Conservation (phyloP, 2,329 filamentous ascomycete genomes). For the Chalaropsis thielavioides region DNA sequence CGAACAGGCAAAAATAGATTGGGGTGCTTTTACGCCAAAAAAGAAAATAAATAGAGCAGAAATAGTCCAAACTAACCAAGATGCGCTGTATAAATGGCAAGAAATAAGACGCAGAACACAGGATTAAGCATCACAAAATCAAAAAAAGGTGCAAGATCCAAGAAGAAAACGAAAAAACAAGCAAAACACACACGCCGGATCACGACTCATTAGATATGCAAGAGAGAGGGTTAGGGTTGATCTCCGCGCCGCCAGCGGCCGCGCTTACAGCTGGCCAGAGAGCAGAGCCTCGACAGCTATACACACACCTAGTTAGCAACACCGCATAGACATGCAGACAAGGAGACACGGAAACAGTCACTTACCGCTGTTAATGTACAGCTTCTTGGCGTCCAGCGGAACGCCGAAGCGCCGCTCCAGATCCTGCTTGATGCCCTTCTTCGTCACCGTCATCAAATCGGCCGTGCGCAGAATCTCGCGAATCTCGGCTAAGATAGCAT, state of each 20-base stretch:
- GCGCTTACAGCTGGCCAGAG: conserved; percentile 53
- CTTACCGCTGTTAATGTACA: conserved; percentile 88
- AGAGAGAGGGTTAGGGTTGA: neutral
- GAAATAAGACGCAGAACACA: conserved; percentile 2
- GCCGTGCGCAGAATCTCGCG: conserved; percentile 81
- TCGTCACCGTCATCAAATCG: conserved; percentile 94
- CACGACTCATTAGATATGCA: conserved; percentile 12
- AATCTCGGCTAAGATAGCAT: conserved; percentile 83
- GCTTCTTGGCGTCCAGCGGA: conserved; percentile 69
- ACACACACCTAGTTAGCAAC: neutral
- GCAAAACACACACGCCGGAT: neutral
- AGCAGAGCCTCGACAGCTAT: conserved; percentile 62
- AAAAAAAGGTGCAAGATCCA: neutral
- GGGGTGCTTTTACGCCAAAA: conserved; percentile 9
- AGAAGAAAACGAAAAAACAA: neutral
- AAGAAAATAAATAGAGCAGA: conserved; percentile 6
- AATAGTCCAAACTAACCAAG: conserved; percentile 8
- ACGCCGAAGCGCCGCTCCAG: conserved; percentile 82
- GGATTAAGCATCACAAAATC: neutral
- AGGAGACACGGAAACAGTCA: conserved; percentile 20
- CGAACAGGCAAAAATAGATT: neutral
- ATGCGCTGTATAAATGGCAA: conserved; percentile 15
- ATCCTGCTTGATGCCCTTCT: conserved; percentile 94
- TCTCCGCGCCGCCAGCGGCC: neutral
- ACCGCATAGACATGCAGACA: neutral